Evolutionary conservation across 192 early-diverging fungal species (phyloP).

Genomic region (Entomortierella lignicola): DNA sequence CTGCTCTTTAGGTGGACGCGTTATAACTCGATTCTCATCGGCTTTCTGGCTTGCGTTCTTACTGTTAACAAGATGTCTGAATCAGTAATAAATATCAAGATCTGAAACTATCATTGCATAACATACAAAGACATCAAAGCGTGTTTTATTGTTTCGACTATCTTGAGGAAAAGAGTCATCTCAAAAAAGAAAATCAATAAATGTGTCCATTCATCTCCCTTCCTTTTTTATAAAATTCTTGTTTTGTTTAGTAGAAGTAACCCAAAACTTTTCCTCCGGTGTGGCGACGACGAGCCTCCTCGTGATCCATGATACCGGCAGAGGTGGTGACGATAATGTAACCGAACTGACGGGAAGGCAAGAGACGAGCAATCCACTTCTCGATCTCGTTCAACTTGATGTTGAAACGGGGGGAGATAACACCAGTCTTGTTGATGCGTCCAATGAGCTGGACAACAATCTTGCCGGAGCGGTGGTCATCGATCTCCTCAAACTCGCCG

Average conservation of each 20-base stretch:
- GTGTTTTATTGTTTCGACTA: too few species aligned
- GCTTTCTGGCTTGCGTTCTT: conserved; percentile 19
- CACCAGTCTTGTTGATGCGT: conserved; percentile 99
- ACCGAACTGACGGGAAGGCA: conserved; percentile 99
- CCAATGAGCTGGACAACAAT: conserved; percentile 98
- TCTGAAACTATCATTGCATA: too few species aligned
- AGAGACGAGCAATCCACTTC: conserved; percentile 96
- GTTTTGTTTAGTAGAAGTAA: conserved; percentile 62
- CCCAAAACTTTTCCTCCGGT: conserved; percentile 98
- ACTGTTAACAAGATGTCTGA: conserved; percentile 16
- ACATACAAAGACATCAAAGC: too few species aligned
- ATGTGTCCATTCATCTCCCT: too few species aligned
- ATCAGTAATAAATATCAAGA: too few species aligned
- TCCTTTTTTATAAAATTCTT: background rate
- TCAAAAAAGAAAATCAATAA: too few species aligned
- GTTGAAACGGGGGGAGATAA: conserved; percentile 99
- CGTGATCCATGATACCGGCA: conserved; percentile 99
- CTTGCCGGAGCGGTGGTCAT: conserved; percentile 98
- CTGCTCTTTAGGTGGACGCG: conserved; percentile 12
- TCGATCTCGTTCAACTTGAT: conserved; percentile 94
- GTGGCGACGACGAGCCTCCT: conserved; percentile 97
- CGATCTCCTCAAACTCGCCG: conserved; percentile 98
- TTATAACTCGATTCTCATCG: conserved; percentile 5
- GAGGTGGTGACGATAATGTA: conserved; percentile 92
- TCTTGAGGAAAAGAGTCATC: too few species aligned